These are phyloP conservation scores for Aspergillus bridgeri DNA, from an alignment of 495 filamentous ascomycete genomes.

Conservation along the genomic window DNA sequence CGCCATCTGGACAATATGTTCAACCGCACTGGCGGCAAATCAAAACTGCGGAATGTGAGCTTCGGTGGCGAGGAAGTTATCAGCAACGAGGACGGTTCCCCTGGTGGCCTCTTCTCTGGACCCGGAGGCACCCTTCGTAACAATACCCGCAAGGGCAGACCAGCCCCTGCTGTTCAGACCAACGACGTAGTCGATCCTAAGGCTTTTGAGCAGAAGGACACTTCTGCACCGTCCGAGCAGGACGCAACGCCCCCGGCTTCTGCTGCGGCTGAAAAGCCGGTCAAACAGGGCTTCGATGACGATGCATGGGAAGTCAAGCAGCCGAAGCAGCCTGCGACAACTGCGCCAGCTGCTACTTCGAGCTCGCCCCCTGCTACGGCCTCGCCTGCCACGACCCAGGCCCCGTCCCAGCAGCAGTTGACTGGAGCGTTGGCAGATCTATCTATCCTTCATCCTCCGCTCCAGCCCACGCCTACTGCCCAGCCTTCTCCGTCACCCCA, in stretches of 20 bases:
- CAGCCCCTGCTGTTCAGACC: slow-evolving; percentile 77
- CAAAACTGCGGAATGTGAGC: slow-evolving; percentile 58
- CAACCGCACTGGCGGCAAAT: slow-evolving; percentile 56
- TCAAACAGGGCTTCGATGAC: slow-evolving; percentile 77
- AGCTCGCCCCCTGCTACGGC: slow-evolving; percentile 32
- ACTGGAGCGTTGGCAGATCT: slow-evolving; percentile 77
- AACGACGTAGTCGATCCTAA: slow-evolving; percentile 84
- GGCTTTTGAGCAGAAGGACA: slow-evolving; percentile 67
- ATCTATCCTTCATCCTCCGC: slow-evolving; percentile 67
- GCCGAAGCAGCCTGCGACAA: slow-evolving; percentile 56
- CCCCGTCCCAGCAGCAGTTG: slow-evolving; percentile 48
- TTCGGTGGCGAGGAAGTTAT: slow-evolving; percentile 57
- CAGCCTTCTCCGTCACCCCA: slow-evolving; percentile 46
- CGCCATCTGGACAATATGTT: slow-evolving; percentile 82
- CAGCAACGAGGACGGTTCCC: slow-evolving; percentile 47
- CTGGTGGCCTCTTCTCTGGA: slow-evolving; percentile 83
- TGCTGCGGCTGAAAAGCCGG: slow-evolving; percentile 44
- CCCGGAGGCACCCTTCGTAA: slow-evolving; percentile 84
- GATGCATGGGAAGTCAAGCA: slow-evolving; percentile 97
- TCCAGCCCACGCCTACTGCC: slow-evolving; percentile 64
- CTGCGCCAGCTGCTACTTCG: slow-evolving; percentile 24
- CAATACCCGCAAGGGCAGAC: slow-evolving; percentile 92
- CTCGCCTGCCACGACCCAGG: slow-evolving; percentile 37
- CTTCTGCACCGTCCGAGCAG: slow-evolving; percentile 42
- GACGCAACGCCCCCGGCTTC: slow-evolving; percentile 45